Conservation (phyloP, 169 alveolate genomes). For the Cryptosporidium parvum region DNA sequence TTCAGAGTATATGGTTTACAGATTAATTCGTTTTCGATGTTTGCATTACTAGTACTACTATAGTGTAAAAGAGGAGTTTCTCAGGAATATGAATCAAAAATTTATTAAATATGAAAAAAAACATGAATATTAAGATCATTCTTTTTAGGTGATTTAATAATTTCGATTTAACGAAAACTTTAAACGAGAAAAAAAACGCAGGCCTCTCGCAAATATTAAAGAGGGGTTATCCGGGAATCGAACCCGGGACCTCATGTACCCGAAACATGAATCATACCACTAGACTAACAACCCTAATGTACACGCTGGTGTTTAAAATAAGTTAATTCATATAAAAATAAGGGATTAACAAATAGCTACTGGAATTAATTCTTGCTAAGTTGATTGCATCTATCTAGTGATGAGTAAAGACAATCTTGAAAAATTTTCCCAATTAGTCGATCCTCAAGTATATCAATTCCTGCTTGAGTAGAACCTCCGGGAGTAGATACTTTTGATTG, state of each 20-base stretch:
- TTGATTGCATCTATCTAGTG: constrained; percentile 21
- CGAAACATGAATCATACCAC: constrained; percentile 99
- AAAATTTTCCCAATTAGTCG: neutral
- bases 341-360: neutral
- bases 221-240: constrained; percentile 95
- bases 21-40: no score
- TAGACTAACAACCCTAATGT: constrained; percentile 88
- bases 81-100: no score
- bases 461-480: constrained; percentile 75
- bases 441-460: constrained; percentile 53
- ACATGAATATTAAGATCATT: no score
- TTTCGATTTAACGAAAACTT: no score
- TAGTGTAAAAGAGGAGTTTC: no score
- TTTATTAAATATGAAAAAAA: no score
- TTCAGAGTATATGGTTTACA: no score
- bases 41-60: no score
- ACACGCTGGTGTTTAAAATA: no score
- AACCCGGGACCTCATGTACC: constrained; percentile 99
- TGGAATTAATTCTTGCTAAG: constrained; percentile 15
- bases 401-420: constrained; percentile 26
- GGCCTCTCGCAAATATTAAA: neutral
- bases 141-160: no score
- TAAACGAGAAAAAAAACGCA: neutral
- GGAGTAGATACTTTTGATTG: constrained; percentile 69
- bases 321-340: neutral